Evolutionary conservation across 2,329 filamentous ascomycete genomes (phyloP).

Genomic region (Aspergillus viridinutans): DNA sequence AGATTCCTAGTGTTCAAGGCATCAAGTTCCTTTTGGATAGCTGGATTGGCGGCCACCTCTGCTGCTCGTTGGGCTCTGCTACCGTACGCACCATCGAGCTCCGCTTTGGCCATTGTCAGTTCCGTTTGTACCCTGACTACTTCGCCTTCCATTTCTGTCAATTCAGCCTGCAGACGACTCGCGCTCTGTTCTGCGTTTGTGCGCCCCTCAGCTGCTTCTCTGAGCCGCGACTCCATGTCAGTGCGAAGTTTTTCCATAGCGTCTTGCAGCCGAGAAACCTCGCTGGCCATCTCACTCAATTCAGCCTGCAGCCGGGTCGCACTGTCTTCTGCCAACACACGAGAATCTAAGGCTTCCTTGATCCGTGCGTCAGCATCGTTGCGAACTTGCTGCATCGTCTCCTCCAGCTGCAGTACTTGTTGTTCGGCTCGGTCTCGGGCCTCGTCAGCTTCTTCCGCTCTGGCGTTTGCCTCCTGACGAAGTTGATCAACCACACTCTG

Average conservation of each 20-base stretch:
- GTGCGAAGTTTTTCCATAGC: conserved; percentile 24
- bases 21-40: conserved; percentile 58
- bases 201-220: conserved; percentile 25
- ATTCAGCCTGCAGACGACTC: conserved; percentile 45
- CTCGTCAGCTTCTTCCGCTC: conserved; percentile 17
- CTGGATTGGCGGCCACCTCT: conserved; percentile 57
- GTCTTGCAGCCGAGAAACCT: conserved; percentile 9
- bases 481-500: conserved; percentile 30
- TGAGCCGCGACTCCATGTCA: conserved; percentile 30
- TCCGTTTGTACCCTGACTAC: conserved; percentile 67
- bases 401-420: conserved; percentile 25
- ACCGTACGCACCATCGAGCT: conserved; percentile 93
- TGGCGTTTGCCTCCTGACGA: conserved; percentile 20
- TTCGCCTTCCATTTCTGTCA: conserved; percentile 56
- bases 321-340: conserved; percentile 27
- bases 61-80: conserved; percentile 64
- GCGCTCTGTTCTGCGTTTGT: conserved; percentile 35
- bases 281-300: conserved; percentile 52
- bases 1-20: conserved; percentile 48
- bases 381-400: conserved; percentile 20
- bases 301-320: conserved; percentile 42
- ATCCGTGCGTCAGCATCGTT: conserved; percentile 17
- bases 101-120: conserved; percentile 83
- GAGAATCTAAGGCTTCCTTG: conserved; percentile 19
- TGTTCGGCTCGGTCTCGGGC: conserved; percentile 26